Evolutionary conservation across 805 yeast genomes (phyloP), one percentile per base, ranked within the genome.

Genomic region (Nakazawaea laoshanensis): DNA sequence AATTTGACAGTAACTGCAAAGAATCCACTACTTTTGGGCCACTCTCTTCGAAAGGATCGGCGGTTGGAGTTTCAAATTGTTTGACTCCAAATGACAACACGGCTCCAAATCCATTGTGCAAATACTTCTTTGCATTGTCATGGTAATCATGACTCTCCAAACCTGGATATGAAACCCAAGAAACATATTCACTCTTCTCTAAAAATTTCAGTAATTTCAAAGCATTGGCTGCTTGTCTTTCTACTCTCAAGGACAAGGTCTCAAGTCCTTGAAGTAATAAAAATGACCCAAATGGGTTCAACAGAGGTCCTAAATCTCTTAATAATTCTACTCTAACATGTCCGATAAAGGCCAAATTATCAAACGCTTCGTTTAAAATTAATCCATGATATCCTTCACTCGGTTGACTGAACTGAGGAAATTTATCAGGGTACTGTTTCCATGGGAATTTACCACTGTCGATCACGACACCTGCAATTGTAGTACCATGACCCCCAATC

Each of bases 401-500:
- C 21, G 97, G 97, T 56, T 82, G 57, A 22, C 87, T 78, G 55
- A 87, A 82, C 58, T 87, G 95, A 35, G 97, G 96, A 68, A 71
- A 92, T 57, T 79, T 83, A 50, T 81, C 77, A 28, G 92, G 89
- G 60, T 83, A 72, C 42, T 84, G 72, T 37, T 70, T 65, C 88
- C 95, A 89, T 49, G 89, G 94, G 69, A 89, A 89, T 32, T 82
- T 88, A 45, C 96, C 96, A 23, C 87, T 74, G 55, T 89, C 96
- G 30, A 89, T 69, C 44, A 89, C 68, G 33, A 79, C 83, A 67
- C 97, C 97, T 34, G 82, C 96, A 57, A 88, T 78, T 27, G 96
- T 85, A 37, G 83, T 86, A 53, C 97, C 96, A 53, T 88, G 96
- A 39, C 96, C 97, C 42, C 95, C 95, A 45, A 88, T 88, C 96